These are phyloP conservation scores for Quercus phellos DNA, from an alignment of 331 rosid species.

Conservation along the genomic window DNA sequence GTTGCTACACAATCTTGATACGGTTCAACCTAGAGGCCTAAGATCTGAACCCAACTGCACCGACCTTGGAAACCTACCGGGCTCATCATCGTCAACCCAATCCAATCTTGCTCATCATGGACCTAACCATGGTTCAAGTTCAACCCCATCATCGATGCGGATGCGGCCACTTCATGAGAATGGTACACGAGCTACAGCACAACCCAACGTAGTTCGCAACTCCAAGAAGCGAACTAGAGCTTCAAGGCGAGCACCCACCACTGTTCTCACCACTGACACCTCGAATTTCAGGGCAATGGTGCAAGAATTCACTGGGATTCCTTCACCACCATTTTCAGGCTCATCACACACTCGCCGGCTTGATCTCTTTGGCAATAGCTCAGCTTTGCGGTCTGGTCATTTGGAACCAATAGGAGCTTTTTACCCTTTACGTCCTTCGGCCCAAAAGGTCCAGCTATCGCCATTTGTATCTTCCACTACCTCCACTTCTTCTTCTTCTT, in stretches of 20 bases:
- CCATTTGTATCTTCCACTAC: constrained; percentile 27
- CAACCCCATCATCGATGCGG: constrained; percentile 11
- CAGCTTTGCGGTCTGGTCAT: constrained; percentile 28
- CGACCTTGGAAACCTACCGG: constrained; percentile 17
- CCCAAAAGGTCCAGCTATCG: constrained; percentile 42
- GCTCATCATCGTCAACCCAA: constrained; percentile 26
- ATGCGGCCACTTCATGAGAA: background rate
- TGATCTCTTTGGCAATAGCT: constrained; percentile 51
- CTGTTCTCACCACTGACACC: constrained; percentile 88
- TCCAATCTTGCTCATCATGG: constrained; percentile 19
- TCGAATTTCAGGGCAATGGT: constrained; percentile 95
- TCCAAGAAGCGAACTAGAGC: constrained; percentile 86
- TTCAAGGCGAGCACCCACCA: constrained; percentile 92
- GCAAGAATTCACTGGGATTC: constrained; percentile 95
- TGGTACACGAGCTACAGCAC: constrained; percentile 19
- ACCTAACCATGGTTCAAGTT: background rate
- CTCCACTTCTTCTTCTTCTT: background rate
- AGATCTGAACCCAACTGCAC: constrained; percentile 43
- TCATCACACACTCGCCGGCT: constrained; percentile 57
- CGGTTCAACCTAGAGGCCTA: constrained; percentile 12
- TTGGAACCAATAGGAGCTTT: constrained; percentile 25
- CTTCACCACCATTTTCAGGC: constrained; percentile 75
- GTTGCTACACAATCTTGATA: constrained; percentile 35
- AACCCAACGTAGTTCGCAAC: constrained; percentile 30
- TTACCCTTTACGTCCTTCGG: constrained; percentile 61